Evolutionary conservation across 345 rosid genomes (phyloP).

Genomic region (Nephelium lappaceum): DNA sequence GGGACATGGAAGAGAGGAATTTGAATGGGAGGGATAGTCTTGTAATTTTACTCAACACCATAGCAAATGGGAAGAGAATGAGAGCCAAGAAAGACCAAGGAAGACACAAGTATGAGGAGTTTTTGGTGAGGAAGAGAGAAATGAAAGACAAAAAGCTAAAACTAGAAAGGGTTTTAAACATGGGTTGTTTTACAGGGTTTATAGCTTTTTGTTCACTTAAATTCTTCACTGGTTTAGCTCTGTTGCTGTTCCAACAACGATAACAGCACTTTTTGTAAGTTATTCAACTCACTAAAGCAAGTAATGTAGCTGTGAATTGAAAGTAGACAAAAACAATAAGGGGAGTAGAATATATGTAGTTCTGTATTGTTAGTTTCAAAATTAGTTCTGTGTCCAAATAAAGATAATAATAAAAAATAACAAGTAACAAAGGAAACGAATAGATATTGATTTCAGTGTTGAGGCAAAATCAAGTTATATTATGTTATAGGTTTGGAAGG

Average conservation of each 20-base stretch:
- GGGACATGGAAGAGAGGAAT: conserved; percentile 75
- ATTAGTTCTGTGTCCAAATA: too few relatives aligned
- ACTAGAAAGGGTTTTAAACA: conserved; percentile 38
- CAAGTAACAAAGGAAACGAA: too few relatives aligned
- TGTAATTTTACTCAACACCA: conserved; percentile 48
- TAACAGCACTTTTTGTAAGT: neutral
- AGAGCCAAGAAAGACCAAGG: conserved; percentile 24
- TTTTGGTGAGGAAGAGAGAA: conserved; percentile 46
- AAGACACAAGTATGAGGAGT: conserved; percentile 44
- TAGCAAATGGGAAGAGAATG: conserved; percentile 45
- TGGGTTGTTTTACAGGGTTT: conserved; percentile 42
- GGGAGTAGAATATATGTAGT: too few relatives aligned
- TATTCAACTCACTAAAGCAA: neutral
- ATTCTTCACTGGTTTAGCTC: too few relatives aligned
- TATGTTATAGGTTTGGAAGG: too few relatives aligned
- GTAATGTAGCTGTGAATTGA: too few relatives aligned
- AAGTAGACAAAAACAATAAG: too few relatives aligned
- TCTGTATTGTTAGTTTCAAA: too few relatives aligned
- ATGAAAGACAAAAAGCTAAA: conserved; percentile 35
- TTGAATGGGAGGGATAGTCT: conserved; percentile 68
- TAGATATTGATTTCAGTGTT: too few relatives aligned
- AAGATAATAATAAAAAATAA: too few relatives aligned
- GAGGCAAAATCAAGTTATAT: too few relatives aligned
- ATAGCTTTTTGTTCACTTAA: neutral
- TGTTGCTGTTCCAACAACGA: neutral